Percentiles rank a stretch among this genome's conserved stretches.
phyloP scores from a whole-genome alignment of 768 basidiomycete genomes.

The Neoboletus subvelutipes region DNA sequence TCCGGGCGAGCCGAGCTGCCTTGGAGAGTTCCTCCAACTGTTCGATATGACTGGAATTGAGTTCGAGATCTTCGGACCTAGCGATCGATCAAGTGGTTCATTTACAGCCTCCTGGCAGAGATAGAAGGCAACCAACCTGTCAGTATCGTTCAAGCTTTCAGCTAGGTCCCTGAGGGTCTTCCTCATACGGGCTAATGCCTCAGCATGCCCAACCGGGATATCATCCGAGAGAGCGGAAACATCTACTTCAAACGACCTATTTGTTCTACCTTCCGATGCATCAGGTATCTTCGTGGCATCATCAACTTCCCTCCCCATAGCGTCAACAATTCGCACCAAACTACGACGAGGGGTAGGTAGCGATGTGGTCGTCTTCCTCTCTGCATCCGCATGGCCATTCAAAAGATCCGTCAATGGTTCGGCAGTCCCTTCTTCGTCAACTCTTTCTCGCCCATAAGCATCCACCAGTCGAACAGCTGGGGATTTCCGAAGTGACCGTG shows the following conservation, averaged over 20 bases:
- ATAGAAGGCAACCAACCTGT: conserved; percentile 42
- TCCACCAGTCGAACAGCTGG: conserved; percentile 66
- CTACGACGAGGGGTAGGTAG: conserved; percentile 33
- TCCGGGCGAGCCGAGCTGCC: conserved; percentile 50
- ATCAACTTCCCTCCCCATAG: conserved; percentile 62
- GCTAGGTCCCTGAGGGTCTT: conserved; percentile 57
- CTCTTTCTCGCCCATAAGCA: conserved; percentile 59
- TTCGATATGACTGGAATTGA: conserved; percentile 46
- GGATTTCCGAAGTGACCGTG: conserved; percentile 44
- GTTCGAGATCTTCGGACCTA: conserved; percentile 40
- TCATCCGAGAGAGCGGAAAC: conserved; percentile 24
- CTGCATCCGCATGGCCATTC: conserved; percentile 21
- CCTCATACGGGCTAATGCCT: conserved; percentile 58
- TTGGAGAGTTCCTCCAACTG: conserved; percentile 55
- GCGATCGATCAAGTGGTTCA: conserved; percentile 1
- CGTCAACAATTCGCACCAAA: conserved; percentile 61
- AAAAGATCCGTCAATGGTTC: background rate
- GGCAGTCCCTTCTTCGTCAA: conserved; percentile 11
- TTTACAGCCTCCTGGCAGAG: conserved; percentile 5
- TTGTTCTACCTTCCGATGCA: conserved; percentile 14
- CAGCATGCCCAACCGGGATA: conserved; percentile 37
- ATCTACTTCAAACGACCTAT: conserved; percentile 22
- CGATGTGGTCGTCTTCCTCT: conserved; percentile 11
- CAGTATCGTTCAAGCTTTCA: conserved; percentile 54
- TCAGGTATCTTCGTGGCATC: conserved; percentile 36